Base-by-base conservation (phyloP, 73 alveolate genomes). In the Effrenium voratum region DNA sequence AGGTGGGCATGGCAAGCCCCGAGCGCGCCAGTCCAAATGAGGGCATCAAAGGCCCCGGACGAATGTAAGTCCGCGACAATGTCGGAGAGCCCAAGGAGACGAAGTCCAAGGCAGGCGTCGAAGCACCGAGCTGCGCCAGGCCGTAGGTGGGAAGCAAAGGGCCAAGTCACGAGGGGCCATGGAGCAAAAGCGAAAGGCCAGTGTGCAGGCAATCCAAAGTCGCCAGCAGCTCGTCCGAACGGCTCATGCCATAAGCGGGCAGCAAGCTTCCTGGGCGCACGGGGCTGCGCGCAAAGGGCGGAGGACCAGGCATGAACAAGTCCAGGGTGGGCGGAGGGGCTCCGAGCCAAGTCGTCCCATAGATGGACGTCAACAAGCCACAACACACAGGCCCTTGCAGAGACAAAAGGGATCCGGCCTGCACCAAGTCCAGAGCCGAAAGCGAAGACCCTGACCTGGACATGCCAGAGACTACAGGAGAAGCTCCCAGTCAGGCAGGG, bases 301-400 rank as follows among this genome's bases (percentile, higher is more conserved):
- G 41, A 15, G 52, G 34, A 38, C 93, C 98, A 55, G 43, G 55
- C 38, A 66, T 68, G 57, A 79, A 55, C 72, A 76, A 24, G 57
- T 92, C 98, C 57, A 40, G 41, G 46, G 57, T 63, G 38, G 68
- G 40, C 47, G 41, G 82, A 43, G n/a, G 38, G 44, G 57, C 91
- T 75, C 92, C 98, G 24, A 43, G 98, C 40, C 90, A 50, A 59
- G 92, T 92, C 98, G 75, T 49, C 16, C 98, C 98, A n/a, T 92
- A 92, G 66, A 46, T 55, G 47, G 81, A 92, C 83, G 63, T 32
- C 79, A 75, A 79, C 46, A 34, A 28, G 82, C 47, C 98, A 80
- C 73, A 30, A 32, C 63, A 60, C 46, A 75, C 90, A 55, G 10
- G 43, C 19, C 92, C 92, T 38, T 81, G 90, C 43, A 75, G 45